Evolutionary conservation across 139 green algal species (phyloP), one percentile per base, ranked within the genome.

Genomic region (Micractinium sp.): DNA sequence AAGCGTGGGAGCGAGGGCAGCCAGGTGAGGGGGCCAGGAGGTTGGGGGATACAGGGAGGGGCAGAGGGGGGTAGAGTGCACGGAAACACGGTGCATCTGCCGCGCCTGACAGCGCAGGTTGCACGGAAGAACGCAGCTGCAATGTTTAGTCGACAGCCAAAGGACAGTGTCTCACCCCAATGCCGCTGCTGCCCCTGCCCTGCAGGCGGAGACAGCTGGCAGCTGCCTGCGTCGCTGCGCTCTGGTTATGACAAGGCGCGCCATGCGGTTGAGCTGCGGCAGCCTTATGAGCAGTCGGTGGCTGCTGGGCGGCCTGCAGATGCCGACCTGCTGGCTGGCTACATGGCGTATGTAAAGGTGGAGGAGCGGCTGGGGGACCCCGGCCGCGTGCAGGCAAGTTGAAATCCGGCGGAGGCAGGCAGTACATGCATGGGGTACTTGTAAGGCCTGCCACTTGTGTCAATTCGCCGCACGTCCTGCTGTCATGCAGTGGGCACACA

Each of bases 261-360:
- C 16, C 73, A 92, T 20, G 93, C 90, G 16, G 91, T 84, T 22
- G 81, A 88, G 61, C 75, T 96, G 84, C 92, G 95, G 0, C 29
- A 66, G 15, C 89, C 92, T 1, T 95, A 93, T 35, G 96, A 98
- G 89, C 89, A 77, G 29, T 90, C 92, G 5, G 92, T 97, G 18
- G 89, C 60, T 27, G 67, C 47, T 9, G 87, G 80, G 15, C 67
- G 86, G 36, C 47, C 90, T 9, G 83, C 89, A n/a, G 92, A 95
- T 69, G 87, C 90, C 56, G 82, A 88, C 1, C 92, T 97, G 84
- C 93, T 98, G 85, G 94, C 95, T 18, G 92, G 92, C 31, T 98
- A 94, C 90, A 82, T 97, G 86, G 90, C 94, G 1, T 98, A 98
- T 92, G 94, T 98, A 41, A 92, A 90, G 38, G 74, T 93, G 61